Conservation (phyloP, 106 monocot genomes). For the Agapanthus africanus region DNA sequence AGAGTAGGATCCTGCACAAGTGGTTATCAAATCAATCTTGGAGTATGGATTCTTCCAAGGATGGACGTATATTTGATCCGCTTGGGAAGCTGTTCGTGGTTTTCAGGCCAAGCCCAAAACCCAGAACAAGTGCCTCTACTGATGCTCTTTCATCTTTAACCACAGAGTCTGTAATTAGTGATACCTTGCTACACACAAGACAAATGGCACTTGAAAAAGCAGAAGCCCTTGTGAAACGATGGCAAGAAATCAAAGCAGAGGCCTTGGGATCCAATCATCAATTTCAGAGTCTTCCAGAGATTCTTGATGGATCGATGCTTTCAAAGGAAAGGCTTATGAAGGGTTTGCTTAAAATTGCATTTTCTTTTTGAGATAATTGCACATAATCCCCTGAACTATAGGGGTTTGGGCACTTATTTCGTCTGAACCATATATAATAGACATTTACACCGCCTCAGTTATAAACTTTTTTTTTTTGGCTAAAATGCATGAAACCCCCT, state of each 20-base stretch:
- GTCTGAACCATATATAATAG: too few species aligned
- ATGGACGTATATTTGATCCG: slow-evolving; percentile 10
- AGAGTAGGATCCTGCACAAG: slow-evolving; percentile 15
- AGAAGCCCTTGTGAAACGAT: slow-evolving; percentile 65
- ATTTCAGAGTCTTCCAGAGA: slow-evolving; percentile 42
- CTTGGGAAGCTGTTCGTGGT: slow-evolving; percentile 29
- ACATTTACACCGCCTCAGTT: too few species aligned
- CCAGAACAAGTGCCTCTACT: slow-evolving; percentile 13
- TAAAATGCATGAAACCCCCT: too few species aligned
- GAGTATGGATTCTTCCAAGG: slow-evolving; percentile 10
- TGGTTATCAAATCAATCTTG: slow-evolving; percentile 11
- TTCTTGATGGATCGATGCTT: slow-evolving; percentile 92
- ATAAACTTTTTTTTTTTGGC: too few species aligned
- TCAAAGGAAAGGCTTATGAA: slow-evolving; percentile 40
- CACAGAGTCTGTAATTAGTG: slow-evolving; percentile 14
- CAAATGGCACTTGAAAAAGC: slow-evolving; percentile 73
- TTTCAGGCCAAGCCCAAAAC: slow-evolving; percentile 24
- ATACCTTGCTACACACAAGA: slow-evolving; percentile 18
- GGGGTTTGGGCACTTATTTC: too few species aligned
- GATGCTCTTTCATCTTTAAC: slow-evolving; percentile 23
- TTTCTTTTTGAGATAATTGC: too few species aligned
- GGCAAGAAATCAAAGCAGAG: slow-evolving; percentile 86
- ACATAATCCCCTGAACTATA: too few species aligned
- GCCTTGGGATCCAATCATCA: slow-evolving; percentile 76
- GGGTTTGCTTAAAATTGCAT: too few species aligned